Percentiles rank a stretch among this genome's conserved stretches.
Conservation (phyloP, 148 eudicot genomes). For the Rhododendron kiyosumense region DNA sequence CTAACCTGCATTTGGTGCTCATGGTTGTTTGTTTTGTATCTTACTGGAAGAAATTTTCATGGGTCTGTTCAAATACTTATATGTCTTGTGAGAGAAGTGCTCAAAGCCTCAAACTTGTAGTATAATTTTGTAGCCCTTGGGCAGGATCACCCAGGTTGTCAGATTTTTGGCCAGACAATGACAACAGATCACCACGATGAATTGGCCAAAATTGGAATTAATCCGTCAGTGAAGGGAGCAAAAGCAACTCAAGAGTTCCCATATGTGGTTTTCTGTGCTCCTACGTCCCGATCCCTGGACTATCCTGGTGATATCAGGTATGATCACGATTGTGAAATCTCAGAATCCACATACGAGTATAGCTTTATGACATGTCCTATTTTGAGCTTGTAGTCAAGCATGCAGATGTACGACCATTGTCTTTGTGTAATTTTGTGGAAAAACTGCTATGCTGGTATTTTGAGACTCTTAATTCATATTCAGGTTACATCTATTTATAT, state of each 20-base stretch:
- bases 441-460: background rate
- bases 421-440: background rate
- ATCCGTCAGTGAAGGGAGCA: constrained; percentile 55
- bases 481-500: background rate
- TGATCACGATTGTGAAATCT: background rate
- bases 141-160: constrained; percentile 68
- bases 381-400: background rate
- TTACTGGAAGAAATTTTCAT: background rate
- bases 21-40: background rate
- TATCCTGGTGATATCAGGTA: constrained; percentile 79
- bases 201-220: constrained; percentile 56
- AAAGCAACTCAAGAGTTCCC: constrained; percentile 40
- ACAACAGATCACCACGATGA: constrained; percentile 76
- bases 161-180: constrained; percentile 65
- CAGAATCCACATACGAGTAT: background rate
- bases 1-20: background rate
- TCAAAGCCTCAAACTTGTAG: background rate
- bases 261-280: constrained; percentile 87
- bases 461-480: background rate
- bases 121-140: constrained; percentile 2
- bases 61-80: background rate
- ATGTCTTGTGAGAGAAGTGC: background rate
- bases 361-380: background rate
- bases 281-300: constrained; percentile 55
- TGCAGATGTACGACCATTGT: background rate